These are phyloP conservation scores for Pholiota molesta DNA, from an alignment of 768 basidiomycete species.

Conservation along the genomic window DNA sequence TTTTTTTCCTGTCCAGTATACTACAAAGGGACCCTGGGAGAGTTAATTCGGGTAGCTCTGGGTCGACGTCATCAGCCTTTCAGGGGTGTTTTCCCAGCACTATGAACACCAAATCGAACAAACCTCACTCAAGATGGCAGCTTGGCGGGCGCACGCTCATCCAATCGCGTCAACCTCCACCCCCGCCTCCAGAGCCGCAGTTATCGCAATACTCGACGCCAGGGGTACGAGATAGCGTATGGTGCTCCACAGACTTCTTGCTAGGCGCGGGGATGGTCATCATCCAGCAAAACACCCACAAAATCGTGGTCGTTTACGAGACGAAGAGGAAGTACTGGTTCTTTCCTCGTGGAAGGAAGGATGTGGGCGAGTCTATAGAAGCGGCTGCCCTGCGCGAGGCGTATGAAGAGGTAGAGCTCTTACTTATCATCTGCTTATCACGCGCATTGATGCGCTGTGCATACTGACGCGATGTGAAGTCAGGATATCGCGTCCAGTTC, in stretches of 20 bases:
- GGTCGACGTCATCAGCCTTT: not conserved
- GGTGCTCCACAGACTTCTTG: slow-evolving; percentile 54
- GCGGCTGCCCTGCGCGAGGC: slow-evolving; percentile 63
- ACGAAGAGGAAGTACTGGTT: slow-evolving; percentile 47
- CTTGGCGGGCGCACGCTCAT: not conserved
- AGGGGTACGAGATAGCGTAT: slow-evolving; percentile 45
- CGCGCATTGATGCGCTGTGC: not conserved
- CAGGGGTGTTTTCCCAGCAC: not conserved
- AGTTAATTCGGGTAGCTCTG: not conserved
- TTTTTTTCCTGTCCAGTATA: not conserved
- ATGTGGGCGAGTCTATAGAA: slow-evolving; percentile 65
- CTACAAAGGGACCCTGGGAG: not conserved
- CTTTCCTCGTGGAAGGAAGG: slow-evolving; percentile 67
- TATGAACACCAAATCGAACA: not conserved
- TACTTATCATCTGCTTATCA: not conserved
- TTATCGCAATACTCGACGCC: slow-evolving; percentile 44
- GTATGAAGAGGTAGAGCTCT: slow-evolving; percentile 60
- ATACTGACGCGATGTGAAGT: not conserved
- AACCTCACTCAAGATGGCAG: not conserved
- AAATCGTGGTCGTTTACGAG: slow-evolving; percentile 56
- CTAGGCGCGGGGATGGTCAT: slow-evolving; percentile 67
- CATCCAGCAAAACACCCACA: slow-evolving; percentile 57
- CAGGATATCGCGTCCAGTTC: slow-evolving; percentile 3
- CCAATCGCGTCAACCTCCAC: not conserved
- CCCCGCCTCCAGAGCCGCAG: slow-evolving; percentile 6